A percentile compares a stretch with the other conserved stretches of the same genome.
phyloP scores from a whole-genome alignment of 805 yeast genomes.

The Starmerella apis region DNA sequence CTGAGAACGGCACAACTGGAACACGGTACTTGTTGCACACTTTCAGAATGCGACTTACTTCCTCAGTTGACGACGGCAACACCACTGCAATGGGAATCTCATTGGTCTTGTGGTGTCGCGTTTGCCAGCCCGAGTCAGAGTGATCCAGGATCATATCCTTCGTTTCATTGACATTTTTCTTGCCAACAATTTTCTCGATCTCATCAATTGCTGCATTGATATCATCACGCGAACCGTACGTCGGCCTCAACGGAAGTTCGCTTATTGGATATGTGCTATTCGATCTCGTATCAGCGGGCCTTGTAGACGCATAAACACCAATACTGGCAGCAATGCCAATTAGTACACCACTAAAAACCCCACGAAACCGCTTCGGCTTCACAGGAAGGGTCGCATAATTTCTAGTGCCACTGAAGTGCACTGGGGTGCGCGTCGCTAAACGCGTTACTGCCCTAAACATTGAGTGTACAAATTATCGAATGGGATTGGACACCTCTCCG shows the following conservation, averaged over 20 bases:
- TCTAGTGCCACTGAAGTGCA: not conserved
- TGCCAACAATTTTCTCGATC: conserved; percentile 44
- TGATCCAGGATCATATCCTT: conserved; percentile 43
- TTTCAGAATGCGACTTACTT: conserved; percentile 54
- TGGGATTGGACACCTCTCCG: not conserved
- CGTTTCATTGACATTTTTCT: conserved; percentile 39
- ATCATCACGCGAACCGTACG: conserved; percentile 38
- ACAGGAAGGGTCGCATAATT: not conserved
- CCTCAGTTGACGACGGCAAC: conserved; percentile 55
- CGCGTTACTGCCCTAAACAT: not conserved
- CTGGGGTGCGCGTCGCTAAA: not conserved
- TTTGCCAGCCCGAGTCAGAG: conserved; percentile 56
- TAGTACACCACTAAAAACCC: not conserved
- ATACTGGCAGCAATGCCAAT: not conserved
- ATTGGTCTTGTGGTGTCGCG: conserved; percentile 48
- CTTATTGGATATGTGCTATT: conserved; percentile 30
- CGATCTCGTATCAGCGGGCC: not conserved
- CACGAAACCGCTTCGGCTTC: not conserved
- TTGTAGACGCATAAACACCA: not conserved
- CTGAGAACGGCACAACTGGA: conserved; percentile 68
- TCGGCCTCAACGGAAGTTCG: conserved; percentile 38
- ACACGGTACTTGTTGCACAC: conserved; percentile 49
- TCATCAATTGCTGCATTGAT: conserved; percentile 42
- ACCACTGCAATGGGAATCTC: conserved; percentile 50
- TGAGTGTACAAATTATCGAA: not conserved